Conservation (phyloP, 805 yeast genomes). For the Wickerhamomyces kurtzmanii region DNA sequence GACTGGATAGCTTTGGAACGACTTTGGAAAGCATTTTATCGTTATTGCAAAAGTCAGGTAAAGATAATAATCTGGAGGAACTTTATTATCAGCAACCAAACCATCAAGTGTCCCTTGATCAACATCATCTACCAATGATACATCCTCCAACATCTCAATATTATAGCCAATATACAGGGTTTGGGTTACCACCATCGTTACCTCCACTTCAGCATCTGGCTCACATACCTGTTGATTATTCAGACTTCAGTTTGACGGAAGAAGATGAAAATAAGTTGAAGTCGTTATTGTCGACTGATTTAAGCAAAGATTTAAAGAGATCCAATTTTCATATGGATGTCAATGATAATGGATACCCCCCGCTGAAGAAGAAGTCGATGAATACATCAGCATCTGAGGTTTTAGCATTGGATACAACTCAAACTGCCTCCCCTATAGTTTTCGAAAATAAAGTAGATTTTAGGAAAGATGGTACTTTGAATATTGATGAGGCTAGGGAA, state of each 20-base stretch:
- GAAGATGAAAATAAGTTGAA: too few species aligned
- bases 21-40: slow-evolving; percentile 27
- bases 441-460: slow-evolving; percentile 18
- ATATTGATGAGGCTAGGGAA: slow-evolving; percentile 26
- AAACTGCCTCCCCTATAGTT: not conserved
- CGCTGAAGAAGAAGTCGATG: too few species aligned
- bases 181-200: slow-evolving; percentile 1
- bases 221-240: too few species aligned
- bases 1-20: slow-evolving; percentile 27
- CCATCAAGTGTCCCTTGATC: too few species aligned
- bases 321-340: too few species aligned
- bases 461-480: slow-evolving; percentile 19
- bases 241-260: too few species aligned
- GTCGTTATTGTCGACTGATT: slow-evolving; percentile 3
- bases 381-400: slow-evolving; percentile 1
- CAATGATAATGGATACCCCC: too few species aligned
- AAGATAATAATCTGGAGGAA: too few species aligned
- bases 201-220: slow-evolving; percentile 2
- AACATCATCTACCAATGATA: slow-evolving; percentile 1
- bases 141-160: not conserved
- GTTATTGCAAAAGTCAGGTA: slow-evolving; percentile 23
- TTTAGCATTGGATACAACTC: slow-evolving; percentile 1
- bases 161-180: not conserved
- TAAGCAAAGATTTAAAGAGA: slow-evolving; percentile 6
- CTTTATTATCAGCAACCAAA: too few species aligned